A percentile compares a stretch with the other conserved stretches of the same genome.
These are phyloP conservation scores for Casuarina cunninghamiana DNA, from an alignment of 306 rosid genomes.

Conservation along the genomic window DNA sequence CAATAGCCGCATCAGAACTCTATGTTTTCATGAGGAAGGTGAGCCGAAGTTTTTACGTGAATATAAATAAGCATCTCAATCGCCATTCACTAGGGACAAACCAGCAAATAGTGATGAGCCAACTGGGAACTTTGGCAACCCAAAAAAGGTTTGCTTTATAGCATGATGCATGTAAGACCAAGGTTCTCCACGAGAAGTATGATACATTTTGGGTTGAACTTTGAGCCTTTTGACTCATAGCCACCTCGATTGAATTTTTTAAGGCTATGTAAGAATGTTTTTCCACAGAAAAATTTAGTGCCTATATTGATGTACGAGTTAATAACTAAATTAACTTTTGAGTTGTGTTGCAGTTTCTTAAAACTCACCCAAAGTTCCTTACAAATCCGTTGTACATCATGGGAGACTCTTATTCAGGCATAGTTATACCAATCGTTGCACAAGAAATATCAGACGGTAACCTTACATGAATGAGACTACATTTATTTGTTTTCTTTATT, in stretches of 20 bases:
- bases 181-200: no score
- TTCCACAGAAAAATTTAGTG: no score
- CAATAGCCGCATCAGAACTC: background rate
- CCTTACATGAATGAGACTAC: background rate
- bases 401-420: constrained; percentile 57
- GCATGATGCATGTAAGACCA: no score
- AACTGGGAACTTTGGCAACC: no score
- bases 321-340: background rate
- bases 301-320: background rate
- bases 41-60: background rate
- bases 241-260: no score
- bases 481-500: background rate
- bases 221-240: no score
- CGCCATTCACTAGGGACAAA: background rate
- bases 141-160: no score
- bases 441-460: constrained; percentile 46
- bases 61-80: background rate
- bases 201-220: no score
- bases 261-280: no score
- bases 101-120: no score
- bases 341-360: constrained; percentile 23
- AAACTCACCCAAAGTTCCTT: constrained; percentile 2
- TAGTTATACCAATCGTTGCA: constrained; percentile 29
- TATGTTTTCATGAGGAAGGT: constrained; percentile 25
- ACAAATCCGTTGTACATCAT: constrained; percentile 48